Evolutionary conservation across 768 basidiomycete species (phyloP), one percentile per base, ranked within the genome.

Genomic region (Terana coerulea): DNA sequence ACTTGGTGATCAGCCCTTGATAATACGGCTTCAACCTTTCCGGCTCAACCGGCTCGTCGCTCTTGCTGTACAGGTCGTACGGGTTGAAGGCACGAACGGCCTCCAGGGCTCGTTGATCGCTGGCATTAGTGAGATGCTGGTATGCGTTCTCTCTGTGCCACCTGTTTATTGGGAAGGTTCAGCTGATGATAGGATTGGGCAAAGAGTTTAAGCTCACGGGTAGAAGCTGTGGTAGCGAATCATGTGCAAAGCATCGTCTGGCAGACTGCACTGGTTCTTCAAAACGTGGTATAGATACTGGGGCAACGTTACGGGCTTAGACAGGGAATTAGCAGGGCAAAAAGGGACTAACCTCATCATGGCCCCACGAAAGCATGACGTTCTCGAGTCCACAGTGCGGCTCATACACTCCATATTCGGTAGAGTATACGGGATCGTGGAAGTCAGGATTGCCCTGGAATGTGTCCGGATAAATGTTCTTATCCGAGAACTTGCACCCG

Each of bases 151-250:
- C 93, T 36, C 92, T 79, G 68, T 95, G 93, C 92, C 91, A 94
- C 24, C 80, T 81, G 58, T 2, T 35, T 17, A 22, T 22, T 9
- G 1, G 12, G n/a, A 9, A 31, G 33, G 17, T 28, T 53, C 14
- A 52, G 10, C 11, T 9, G 3, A 45, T 43, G 51, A 28, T 25
- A 49, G 15, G 12, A n/a, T n/a, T n/a, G 35, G 22, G 22, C 25
- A 30, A n/a, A 24, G 24, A 25, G 35, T 40, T n/a, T 47, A 29
- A 9, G 66, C 80, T 45, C 60, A 82, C 69, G 93, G 92, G 71
- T 95, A 95, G 76, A 95, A 95, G 61, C 87, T 90, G 71, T 95
- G 93, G 66, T 91, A 95, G 28, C 93, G 83, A 63, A 95, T 91
- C 92, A 95, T 95, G 7, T 87, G 84, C 25, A 95, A 75, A 0